Conservation (phyloP, 371 early-diverging fungal species). For the Rhizomucor pusillus region DNA sequence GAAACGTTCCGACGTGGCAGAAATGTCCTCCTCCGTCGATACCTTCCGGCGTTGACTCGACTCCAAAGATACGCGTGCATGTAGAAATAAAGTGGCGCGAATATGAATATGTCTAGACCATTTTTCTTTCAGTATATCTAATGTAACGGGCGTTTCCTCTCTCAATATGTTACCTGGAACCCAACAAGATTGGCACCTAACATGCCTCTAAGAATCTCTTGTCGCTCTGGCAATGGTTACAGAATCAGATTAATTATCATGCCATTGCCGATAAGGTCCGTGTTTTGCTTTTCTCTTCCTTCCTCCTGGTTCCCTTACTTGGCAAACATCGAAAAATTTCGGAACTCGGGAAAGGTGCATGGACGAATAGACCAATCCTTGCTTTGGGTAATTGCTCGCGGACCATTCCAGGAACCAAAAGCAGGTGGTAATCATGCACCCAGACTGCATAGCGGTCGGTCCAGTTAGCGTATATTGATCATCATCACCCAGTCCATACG, state of each 20-base stretch:
- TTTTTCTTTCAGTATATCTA: not conserved
- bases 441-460: conserved; percentile 80
- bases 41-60: conserved; percentile 83
- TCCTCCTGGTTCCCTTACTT: conserved; percentile 41
- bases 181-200: conserved; percentile 90
- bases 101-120: conserved; percentile 85
- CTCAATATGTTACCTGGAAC: conserved; percentile 72
- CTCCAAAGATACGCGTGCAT: conserved; percentile 88
- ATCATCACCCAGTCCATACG: too few relatives aligned
- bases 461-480: not conserved
- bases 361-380: conserved; percentile 94
- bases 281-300: not conserved
- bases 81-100: conserved; percentile 93
- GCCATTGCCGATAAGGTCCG: not conserved
- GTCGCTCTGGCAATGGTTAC: conserved; percentile 57
- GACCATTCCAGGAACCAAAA: conserved; percentile 86
- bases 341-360: conserved; percentile 95
- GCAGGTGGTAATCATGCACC: conserved; percentile 98
- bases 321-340: conserved; percentile 94
- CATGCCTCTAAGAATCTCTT: conserved; percentile 90
- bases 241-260: conserved; percentile 3
- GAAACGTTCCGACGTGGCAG: conserved; percentile 87
- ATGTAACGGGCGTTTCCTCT: not conserved
- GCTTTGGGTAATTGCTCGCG: conserved; percentile 75
- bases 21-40: conserved; percentile 74